These are phyloP conservation scores for Aegilops speltoides DNA, from an alignment of 176 grass and related monocot genomes.

Conservation along the genomic window DNA sequence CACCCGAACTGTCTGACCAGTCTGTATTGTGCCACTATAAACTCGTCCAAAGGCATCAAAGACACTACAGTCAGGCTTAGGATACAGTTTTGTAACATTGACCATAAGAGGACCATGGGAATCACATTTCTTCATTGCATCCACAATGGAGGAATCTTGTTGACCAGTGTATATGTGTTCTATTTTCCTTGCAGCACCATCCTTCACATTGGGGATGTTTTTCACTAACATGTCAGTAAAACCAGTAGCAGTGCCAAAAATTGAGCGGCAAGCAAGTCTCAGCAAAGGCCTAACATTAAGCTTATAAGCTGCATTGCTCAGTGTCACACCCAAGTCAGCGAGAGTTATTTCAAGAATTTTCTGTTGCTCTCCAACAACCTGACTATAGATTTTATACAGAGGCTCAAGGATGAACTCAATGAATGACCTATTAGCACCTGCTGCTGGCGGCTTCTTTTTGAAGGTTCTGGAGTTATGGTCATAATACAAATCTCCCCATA, in stretches of 20 bases:
- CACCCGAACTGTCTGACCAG: constrained; percentile 86
- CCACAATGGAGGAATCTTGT: constrained; percentile 66
- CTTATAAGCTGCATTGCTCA: constrained; percentile 93
- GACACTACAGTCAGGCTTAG: constrained; percentile 89
- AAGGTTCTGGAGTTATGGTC: constrained; percentile 83
- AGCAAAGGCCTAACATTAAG: constrained; percentile 91
- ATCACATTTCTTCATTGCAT: constrained; percentile 90
- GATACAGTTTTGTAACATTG: constrained; percentile 92
- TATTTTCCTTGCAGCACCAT: constrained; percentile 83
- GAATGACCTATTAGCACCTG: constrained; percentile 96
- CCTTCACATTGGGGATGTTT: constrained; percentile 84
- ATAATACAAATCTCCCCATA: constrained; percentile 96
- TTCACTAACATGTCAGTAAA: constrained; percentile 97
- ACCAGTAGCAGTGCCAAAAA: constrained; percentile 87
- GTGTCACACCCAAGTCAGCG: constrained; percentile 77
- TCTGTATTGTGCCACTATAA: constrained; percentile 96
- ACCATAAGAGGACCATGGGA: constrained; percentile 83
- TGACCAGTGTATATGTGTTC: constrained; percentile 91
- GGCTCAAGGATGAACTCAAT: constrained; percentile 94
- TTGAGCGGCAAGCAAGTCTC: constrained; percentile 92
- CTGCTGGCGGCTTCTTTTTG: constrained; percentile 88
- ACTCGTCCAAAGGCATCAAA: constrained; percentile 98
- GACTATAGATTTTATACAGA: constrained; percentile 98
- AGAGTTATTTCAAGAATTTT: constrained; percentile 77
- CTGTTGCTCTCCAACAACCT: constrained; percentile 90